Percentiles rank a stretch among this genome's conserved stretches.
Conservation (phyloP, 208 protist species). For the Herpetomonas tarakana region DNA sequence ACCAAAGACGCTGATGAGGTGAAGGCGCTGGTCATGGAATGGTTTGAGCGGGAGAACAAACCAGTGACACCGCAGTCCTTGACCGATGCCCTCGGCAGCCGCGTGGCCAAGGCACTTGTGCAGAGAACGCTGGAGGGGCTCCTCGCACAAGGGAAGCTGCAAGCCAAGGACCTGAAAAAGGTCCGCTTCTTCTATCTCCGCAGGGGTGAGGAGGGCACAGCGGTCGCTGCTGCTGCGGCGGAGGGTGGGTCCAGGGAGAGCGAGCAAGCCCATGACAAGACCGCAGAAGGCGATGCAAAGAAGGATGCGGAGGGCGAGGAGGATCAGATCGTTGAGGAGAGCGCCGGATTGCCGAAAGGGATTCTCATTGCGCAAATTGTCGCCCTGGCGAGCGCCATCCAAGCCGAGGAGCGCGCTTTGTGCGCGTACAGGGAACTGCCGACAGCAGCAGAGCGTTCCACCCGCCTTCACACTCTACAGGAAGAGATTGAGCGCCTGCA, state of each 20-base stretch:
- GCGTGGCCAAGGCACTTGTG: constrained; percentile 64
- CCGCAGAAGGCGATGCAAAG: constrained; percentile 2
- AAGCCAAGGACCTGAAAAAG: constrained; percentile 81
- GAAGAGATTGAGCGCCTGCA: background rate
- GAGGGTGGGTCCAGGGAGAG: constrained; percentile 14
- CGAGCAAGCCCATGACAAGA: constrained; percentile 11
- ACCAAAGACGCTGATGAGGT: constrained; percentile 49
- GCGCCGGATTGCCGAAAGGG: too few relatives aligned
- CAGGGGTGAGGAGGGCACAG: background rate
- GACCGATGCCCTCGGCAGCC: constrained; percentile 83
- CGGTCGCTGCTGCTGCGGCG: constrained; percentile 15
- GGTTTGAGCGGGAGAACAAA: constrained; percentile 84
- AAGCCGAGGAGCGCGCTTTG: constrained; percentile 5
- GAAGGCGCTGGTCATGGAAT: constrained; percentile 42
- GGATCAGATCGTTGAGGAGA: background rate
- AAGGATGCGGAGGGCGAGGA: constrained; percentile 2
- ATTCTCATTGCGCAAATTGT: background rate
- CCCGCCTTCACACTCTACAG: background rate
- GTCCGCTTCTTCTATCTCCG: constrained; percentile 68
- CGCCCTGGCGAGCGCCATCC: background rate
- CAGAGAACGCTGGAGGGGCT: constrained; percentile 73
- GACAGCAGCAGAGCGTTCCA: background rate
- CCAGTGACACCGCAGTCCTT: constrained; percentile 78
- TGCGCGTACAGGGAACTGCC: constrained; percentile 7
- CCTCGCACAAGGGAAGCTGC: constrained; percentile 36